phyloP scores from a whole-genome alignment of 441 rosid species.

The Cnidoscolus chayamansa region DNA sequence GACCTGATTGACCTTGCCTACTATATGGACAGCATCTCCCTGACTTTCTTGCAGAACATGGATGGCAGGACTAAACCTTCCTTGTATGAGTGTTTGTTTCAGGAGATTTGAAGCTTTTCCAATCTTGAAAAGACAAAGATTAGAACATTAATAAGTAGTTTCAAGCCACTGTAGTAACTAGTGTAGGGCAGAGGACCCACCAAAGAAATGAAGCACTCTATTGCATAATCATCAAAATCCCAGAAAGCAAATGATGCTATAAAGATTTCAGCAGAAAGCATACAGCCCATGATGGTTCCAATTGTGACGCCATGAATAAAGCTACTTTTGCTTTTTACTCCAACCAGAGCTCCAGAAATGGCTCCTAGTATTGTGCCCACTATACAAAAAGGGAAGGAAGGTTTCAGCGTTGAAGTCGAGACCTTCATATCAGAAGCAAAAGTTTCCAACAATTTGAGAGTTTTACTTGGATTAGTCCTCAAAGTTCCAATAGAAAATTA shows the following conservation, averaged over 20 bases:
- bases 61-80: slow-evolving; percentile 6
- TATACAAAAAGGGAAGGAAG: not conserved
- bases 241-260: slow-evolving; percentile 17
- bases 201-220: slow-evolving; percentile 19
- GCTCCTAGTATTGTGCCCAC: slow-evolving; percentile 36
- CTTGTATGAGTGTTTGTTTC: not conserved
- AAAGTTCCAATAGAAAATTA: no score
- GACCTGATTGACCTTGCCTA: not conserved
- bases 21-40: not conserved
- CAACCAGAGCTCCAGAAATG: slow-evolving; percentile 30
- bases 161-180: not conserved
- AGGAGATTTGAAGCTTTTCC: slow-evolving; percentile 11
- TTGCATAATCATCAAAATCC: slow-evolving; percentile 21
- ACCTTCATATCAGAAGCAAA: no score
- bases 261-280: slow-evolving; percentile 24
- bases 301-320: slow-evolving; percentile 29
- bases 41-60: slow-evolving; percentile 11
- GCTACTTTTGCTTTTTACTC: slow-evolving; percentile 30
- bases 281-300: slow-evolving; percentile 35
- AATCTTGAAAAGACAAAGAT: not conserved
- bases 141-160: not conserved
- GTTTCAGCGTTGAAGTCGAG: no score
- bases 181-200: slow-evolving; percentile 5
- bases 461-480: no score
- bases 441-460: no score